Base-by-base conservation (phyloP, 768 basidiomycete genomes). In the Gloeophyllum trabeum region DNA sequence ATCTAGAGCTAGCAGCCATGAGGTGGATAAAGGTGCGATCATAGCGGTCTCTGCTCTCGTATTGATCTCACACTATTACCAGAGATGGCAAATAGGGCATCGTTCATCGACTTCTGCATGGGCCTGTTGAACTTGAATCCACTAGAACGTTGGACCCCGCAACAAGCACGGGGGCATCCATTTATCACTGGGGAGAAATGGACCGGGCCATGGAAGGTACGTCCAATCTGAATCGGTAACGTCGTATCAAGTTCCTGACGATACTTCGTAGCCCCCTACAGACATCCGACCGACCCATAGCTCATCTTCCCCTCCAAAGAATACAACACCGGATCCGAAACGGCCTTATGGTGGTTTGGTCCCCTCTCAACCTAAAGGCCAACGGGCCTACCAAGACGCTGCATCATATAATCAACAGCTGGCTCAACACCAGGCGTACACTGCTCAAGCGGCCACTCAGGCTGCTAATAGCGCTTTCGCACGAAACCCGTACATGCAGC, bases 131-230 rank as follows among this genome's bases (percentile, higher is more conserved):
- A 96, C 58, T 65, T 99, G 64, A 91, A 98, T 55, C 94, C 96
- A 14, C 79, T 94, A 43, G 85, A 89, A 45, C 75, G 96, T 43
- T 99, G 96, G 96, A 83, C 93, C 7, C 94, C 96, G 20, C 91
- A 96, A 55, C 93, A 99, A 61, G 96, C 96, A 28, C 73, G 84
- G 39, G 65, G 86, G 54, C 96, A 99, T 60, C 96, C 96, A 2
- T 99, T 98, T 63, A 96, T 99, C 51, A 96, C 92, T 4, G 94
- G 94, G 40, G 96, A 98, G 62, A 93, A 92, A 57, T 96, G 83
- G 56, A 81, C 78, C 4, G 88, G 86, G 54, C 82, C 88, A 4
- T 91, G 83, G 62, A 72, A 77, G 57, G 88, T 86, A 63, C 56
- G 81, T 65, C 37, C 14, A 32, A 10, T 18, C 4, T n/a, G 28